Conservation (phyloP, 768 basidiomycete species). For the Serendipita indica region DNA sequence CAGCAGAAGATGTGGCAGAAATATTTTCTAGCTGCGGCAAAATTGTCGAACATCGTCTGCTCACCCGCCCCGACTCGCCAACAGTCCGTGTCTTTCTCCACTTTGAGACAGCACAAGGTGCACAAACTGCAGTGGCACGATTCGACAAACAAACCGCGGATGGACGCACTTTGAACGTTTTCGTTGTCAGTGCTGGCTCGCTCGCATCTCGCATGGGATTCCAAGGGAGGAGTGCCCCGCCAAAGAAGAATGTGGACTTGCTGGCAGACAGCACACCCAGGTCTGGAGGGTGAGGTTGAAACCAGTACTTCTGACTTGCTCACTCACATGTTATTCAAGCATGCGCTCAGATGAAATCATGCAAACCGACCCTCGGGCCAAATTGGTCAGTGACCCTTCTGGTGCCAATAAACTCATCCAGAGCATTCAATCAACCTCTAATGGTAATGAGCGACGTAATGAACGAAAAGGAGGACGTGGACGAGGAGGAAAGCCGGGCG, state of each 20-base stretch:
- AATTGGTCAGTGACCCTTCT: constrained; percentile 52
- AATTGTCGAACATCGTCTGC: constrained; percentile 22
- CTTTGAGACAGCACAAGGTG: constrained; percentile 49
- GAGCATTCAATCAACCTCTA: constrained; percentile 33
- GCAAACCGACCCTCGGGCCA: constrained; percentile 47
- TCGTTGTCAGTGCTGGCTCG: constrained; percentile 33
- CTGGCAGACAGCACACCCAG: neutral
- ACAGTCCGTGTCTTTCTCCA: constrained; percentile 50
- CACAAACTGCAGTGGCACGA: constrained; percentile 50
- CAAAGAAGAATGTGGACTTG: constrained; percentile 14
- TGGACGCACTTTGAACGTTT: constrained; percentile 54
- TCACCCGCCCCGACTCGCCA: constrained; percentile 20
- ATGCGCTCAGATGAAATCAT: constrained; percentile 71
- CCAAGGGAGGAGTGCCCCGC: neutral
- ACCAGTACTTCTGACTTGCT: constrained; percentile 1
- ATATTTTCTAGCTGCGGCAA: constrained; percentile 72
- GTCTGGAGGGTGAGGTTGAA: constrained; percentile 10
- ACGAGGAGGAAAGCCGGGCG: constrained; percentile 16
- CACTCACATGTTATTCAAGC: constrained; percentile 28
- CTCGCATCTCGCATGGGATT: neutral
- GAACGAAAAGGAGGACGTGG: constrained; percentile 19
- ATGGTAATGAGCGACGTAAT: constrained; percentile 36
- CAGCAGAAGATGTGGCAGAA: constrained; percentile 68
- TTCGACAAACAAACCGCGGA: constrained; percentile 75
- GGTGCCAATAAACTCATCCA: constrained; percentile 24